Conservation (phyloP, 805 yeast species). For the Isabelozyma gotoi region DNA sequence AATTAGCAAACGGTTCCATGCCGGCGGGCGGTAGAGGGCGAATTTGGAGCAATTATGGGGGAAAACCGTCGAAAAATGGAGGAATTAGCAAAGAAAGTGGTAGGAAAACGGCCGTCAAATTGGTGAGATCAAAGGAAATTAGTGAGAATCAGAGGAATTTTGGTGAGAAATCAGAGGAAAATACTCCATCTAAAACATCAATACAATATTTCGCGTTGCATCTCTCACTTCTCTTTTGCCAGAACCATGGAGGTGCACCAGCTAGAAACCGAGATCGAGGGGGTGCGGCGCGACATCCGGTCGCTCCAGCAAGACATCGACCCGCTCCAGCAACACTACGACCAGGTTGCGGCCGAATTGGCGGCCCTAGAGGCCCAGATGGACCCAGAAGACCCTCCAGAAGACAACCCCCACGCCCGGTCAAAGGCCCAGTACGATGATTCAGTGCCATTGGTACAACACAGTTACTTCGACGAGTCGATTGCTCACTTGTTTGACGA, state of each 20-base stretch:
- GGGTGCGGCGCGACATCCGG: constrained; percentile 16
- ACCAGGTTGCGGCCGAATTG: constrained; percentile 4
- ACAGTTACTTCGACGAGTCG: constrained; percentile 29
- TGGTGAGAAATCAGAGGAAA: too few species aligned
- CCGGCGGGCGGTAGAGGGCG: too few species aligned
- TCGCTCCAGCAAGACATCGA: constrained; percentile 17
- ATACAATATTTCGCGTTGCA: too few species aligned
- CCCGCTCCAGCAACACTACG: constrained; percentile 10
- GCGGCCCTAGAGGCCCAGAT: constrained; percentile 1
- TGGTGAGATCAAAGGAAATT: too few species aligned
- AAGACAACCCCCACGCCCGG: neutral
- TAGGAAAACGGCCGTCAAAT: too few species aligned
- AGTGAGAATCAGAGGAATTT: too few species aligned
- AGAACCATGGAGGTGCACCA: neutral
- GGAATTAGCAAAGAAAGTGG: too few species aligned
- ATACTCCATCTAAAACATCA: too few species aligned
- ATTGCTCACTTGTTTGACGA: constrained; percentile 20
- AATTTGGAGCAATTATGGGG: too few species aligned
- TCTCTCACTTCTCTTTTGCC: neutral
- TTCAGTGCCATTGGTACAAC: constrained; percentile 17
- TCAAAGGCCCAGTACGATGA: constrained; percentile 1
- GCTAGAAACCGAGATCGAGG: constrained; percentile 12
- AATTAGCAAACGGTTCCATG: constrained; percentile 25
- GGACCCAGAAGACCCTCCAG: constrained; percentile 7
- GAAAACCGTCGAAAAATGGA: too few species aligned